Percentiles rank a stretch among this genome's conserved stretches.
These are phyloP conservation scores for Prunus dulcis DNA, from an alignment of 306 rosid genomes.

Conservation along the genomic window DNA sequence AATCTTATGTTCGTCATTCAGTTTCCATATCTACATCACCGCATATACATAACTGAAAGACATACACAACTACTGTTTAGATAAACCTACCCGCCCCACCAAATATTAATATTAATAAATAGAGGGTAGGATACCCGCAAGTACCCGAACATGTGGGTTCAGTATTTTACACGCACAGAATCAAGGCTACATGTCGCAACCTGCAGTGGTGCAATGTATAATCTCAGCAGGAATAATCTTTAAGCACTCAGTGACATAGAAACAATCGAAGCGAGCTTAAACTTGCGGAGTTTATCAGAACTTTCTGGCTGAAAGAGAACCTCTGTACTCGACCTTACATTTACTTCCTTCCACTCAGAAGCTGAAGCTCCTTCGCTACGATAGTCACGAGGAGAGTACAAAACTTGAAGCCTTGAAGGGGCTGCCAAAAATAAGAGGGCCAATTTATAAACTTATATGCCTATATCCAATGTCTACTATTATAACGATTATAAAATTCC, in stretches of 20 bases:
- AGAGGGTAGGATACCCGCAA: no score
- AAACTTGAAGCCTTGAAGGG: constrained; percentile 75
- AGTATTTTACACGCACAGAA: neutral
- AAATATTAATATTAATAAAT: no score
- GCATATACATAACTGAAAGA: neutral
- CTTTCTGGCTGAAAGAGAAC: constrained; percentile 61
- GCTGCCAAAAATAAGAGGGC: constrained; percentile 50
- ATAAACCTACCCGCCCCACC: no score
- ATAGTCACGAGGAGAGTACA: constrained; percentile 64
- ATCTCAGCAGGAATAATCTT: constrained; percentile 3
- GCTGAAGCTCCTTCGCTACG: constrained; percentile 65
- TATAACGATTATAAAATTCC: neutral
- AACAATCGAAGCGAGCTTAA: constrained; percentile 66
- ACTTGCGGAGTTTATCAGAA: constrained; percentile 55
- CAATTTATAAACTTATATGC: neutral
- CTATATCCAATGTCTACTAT: neutral
- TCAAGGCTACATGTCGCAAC: neutral
- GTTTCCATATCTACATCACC: constrained; percentile 1
- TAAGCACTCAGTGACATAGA: constrained; percentile 79
- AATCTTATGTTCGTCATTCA: no score
- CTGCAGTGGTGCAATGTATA: neutral
- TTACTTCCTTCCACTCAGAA: constrained; percentile 67
- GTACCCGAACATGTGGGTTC: no score
- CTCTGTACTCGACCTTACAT: constrained; percentile 75
- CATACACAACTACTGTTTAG: no score